Percentiles rank a stretch among this genome's conserved stretches.
These are phyloP conservation scores for Cytospora piceicola DNA, from an alignment of 2,329 filamentous ascomycete genomes.

Conservation along the genomic window DNA sequence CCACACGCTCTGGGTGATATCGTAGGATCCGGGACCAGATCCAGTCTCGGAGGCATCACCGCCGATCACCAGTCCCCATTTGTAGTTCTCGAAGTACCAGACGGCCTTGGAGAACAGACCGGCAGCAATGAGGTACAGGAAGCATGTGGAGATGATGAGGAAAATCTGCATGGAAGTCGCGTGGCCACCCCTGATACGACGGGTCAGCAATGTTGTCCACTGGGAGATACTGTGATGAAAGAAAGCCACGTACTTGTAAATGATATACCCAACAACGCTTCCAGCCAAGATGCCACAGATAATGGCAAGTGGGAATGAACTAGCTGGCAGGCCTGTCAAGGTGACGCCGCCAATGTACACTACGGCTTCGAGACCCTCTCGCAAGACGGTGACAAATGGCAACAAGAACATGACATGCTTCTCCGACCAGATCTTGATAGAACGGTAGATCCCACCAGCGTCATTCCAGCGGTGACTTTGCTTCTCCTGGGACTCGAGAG, in stretches of 20 bases:
- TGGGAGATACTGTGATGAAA: too few relatives aligned
- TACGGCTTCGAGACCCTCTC: constrained; percentile 77
- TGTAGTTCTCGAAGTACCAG: constrained; percentile 72
- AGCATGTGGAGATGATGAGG: constrained; percentile 79
- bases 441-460: not conserved
- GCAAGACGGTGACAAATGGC: constrained; percentile 76
- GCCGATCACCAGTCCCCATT: constrained; percentile 56
- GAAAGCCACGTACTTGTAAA: constrained; percentile 66
- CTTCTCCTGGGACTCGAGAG: constrained; percentile 57
- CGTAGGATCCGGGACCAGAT: constrained; percentile 67
- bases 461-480: constrained; percentile 33
- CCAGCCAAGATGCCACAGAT: constrained; percentile 69
- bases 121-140: constrained; percentile 82
- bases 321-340: constrained; percentile 65
- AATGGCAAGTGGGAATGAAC: constrained; percentile 71
- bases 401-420: constrained; percentile 79
- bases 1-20: constrained; percentile 69
- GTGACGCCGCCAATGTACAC: constrained; percentile 80
- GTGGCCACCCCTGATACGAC: constrained; percentile 57
- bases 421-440: constrained; percentile 57
- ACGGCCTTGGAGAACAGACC: constrained; percentile 79
- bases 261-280: constrained; percentile 63
- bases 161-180: constrained; percentile 73
- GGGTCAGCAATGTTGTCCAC: not conserved
- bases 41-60: constrained; percentile 64